phyloP scores from a whole-genome alignment of 192 early-diverging fungal genomes.

The Gamsiella multidivaricata region DNA sequence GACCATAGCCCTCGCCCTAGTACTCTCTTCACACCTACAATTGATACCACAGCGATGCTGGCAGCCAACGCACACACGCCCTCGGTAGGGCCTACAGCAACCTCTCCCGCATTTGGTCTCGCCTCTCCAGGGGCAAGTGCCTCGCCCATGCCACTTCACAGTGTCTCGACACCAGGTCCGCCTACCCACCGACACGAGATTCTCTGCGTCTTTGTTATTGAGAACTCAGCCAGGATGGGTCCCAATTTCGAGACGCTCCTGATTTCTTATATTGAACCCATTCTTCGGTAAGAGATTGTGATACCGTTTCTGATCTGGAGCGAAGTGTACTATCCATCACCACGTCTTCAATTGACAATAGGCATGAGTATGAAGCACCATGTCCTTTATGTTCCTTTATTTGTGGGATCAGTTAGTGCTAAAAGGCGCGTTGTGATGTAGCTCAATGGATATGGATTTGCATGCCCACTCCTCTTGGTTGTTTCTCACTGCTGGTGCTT shows the following conservation, averaged over 20 bases:
- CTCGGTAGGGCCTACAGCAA: conserved; percentile 22
- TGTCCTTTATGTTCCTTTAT: too few relatives aligned
- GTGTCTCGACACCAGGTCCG: conserved; percentile 43
- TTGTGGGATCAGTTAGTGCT: too few relatives aligned
- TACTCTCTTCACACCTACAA: background rate
- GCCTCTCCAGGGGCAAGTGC: conserved; percentile 42
- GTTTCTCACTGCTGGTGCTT: background rate
- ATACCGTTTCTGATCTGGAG: background rate
- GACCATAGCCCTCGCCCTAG: too few relatives aligned
- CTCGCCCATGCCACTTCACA: conserved; percentile 50
- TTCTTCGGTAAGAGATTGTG: conserved; percentile 52
- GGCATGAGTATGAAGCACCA: too few relatives aligned
- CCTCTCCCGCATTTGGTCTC: conserved; percentile 39
- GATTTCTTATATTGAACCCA: conserved; percentile 64
- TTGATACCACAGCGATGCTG: conserved; percentile 19
- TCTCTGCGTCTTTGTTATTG: conserved; percentile 65
- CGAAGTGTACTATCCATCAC: too few relatives aligned
- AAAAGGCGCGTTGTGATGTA: too few relatives aligned
- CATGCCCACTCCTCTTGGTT: background rate
- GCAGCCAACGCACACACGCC: conserved; percentile 42
- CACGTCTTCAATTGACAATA: too few relatives aligned
- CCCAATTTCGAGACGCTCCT: conserved; percentile 57
- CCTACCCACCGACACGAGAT: conserved; percentile 61
- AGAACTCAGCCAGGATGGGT: conserved; percentile 63
- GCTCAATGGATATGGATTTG: too few relatives aligned